Percentiles rank a stretch among this genome's conserved stretches.
phyloP scores from a whole-genome alignment of 2,329 filamentous ascomycete genomes.

The Fusarium albidum region DNA sequence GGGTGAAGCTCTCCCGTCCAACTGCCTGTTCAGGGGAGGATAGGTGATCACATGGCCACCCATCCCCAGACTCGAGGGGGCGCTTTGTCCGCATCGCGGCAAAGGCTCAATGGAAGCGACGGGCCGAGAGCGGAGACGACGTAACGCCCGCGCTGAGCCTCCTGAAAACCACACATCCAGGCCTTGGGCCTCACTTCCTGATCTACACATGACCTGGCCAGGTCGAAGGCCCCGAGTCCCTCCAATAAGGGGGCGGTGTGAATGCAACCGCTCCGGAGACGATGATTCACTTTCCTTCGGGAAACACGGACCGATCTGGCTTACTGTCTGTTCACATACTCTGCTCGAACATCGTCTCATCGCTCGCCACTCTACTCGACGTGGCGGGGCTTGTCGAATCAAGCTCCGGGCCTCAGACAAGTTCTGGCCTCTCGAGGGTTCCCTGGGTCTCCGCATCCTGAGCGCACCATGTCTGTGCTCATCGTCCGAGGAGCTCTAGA shows the following conservation, averaged over 20 bases:
- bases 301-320: constrained; percentile 28
- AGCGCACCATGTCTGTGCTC: constrained; percentile 8
- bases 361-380: constrained; percentile 12
- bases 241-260: constrained; percentile 23
- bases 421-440: neutral
- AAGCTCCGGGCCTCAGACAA: constrained; percentile 8
- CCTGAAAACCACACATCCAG: neutral
- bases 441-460: constrained; percentile 9
- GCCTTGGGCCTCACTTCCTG: neutral
- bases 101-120: constrained; percentile 30
- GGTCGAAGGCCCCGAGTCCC: neutral
- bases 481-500: neutral
- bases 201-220: constrained; percentile 2
- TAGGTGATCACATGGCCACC: constrained; percentile 16
- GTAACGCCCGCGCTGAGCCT: constrained; percentile 14
- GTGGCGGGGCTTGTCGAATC: constrained; percentile 13
- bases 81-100: constrained; percentile 12
- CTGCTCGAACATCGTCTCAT: constrained; percentile 3
- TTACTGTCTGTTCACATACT: neutral
- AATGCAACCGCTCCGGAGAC: constrained; percentile 29
- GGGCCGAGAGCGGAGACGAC: constrained; percentile 20
- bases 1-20: constrained; percentile 13
- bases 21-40: constrained; percentile 18
- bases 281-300: constrained; percentile 14
- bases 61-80: constrained; percentile 6